Percentiles rank a stretch among this genome's conserved stretches.
Evolutionary conservation across 345 rosid genomes (phyloP).

Genomic region (Citrus sp.): DNA sequence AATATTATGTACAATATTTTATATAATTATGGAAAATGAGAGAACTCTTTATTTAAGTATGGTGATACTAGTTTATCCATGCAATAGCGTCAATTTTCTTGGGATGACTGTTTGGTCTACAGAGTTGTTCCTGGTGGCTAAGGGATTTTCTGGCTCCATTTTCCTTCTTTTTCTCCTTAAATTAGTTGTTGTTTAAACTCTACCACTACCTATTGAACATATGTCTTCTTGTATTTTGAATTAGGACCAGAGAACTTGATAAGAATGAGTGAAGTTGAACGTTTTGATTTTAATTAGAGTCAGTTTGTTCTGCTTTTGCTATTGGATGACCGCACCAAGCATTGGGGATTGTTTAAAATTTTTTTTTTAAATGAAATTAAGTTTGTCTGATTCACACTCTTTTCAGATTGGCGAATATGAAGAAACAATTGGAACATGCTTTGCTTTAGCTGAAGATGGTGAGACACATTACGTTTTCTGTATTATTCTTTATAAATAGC

Average conservation of each 20-base stretch:
- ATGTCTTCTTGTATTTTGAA: background rate
- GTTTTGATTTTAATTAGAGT: background rate
- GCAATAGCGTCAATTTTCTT: background rate
- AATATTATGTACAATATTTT: background rate
- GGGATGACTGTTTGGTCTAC: background rate
- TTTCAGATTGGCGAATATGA: constrained; percentile 57
- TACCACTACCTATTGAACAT: background rate
- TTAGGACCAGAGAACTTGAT: background rate
- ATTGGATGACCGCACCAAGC: background rate
- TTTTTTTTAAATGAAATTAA: background rate
- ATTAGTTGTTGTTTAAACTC: background rate
- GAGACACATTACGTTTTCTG: constrained; percentile 10
- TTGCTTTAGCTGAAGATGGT: constrained; percentile 52
- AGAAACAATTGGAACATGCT: constrained; percentile 58
- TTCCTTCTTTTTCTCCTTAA: background rate
- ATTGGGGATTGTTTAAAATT: background rate
- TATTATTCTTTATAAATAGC: too few species aligned
- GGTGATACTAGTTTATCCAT: background rate
- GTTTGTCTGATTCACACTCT: background rate
- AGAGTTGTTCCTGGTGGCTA: background rate
- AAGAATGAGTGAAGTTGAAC: background rate
- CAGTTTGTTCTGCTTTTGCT: background rate
- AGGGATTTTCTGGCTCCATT: background rate
- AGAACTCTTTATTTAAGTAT: background rate
- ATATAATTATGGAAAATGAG: background rate